Evolutionary conservation across 108 stramenopile genomes (phyloP).

Genomic region (Cyclostephanos tholiformis): DNA sequence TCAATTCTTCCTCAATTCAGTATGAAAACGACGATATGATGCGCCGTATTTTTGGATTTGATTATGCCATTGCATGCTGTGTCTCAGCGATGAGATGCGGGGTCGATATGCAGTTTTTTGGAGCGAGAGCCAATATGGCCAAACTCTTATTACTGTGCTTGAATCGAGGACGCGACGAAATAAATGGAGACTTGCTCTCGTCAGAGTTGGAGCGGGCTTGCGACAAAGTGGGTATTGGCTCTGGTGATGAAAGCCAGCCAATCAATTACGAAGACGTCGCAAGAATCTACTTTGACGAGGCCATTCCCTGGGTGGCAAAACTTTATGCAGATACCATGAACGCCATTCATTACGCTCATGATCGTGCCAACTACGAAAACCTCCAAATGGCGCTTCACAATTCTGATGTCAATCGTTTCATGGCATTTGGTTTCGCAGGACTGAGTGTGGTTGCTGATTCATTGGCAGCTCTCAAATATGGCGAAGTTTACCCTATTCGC

Average conservation of each 20-base stretch:
- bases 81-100: constrained; percentile 71
- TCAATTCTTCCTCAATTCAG: constrained; percentile 55
- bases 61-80: constrained; percentile 75
- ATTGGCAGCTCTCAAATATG: constrained; percentile 64
- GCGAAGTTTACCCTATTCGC: constrained; percentile 63
- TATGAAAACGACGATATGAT: constrained; percentile 74
- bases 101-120: constrained; percentile 75
- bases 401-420: constrained; percentile 63
- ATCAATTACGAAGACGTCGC: constrained; percentile 55
- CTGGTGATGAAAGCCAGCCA: constrained; percentile 55
- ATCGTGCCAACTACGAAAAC: constrained; percentile 60
- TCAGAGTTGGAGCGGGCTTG: constrained; percentile 55
- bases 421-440: constrained; percentile 73
- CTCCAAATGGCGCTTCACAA: constrained; percentile 73
- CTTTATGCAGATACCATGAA: constrained; percentile 83
- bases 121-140: constrained; percentile 63
- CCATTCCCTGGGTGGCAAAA: constrained; percentile 73
- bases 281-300: constrained; percentile 58
- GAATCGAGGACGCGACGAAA: constrained; percentile 70
- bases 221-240: constrained; percentile 54
- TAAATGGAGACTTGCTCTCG: constrained; percentile 56
- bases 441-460: constrained; percentile 68
- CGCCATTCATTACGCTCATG: constrained; percentile 67
- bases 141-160: constrained; percentile 68
- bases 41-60: constrained; percentile 63